Base-by-base conservation (phyloP, 495 filamentous ascomycete species). In the Penicillium cosmopolitanum region DNA sequence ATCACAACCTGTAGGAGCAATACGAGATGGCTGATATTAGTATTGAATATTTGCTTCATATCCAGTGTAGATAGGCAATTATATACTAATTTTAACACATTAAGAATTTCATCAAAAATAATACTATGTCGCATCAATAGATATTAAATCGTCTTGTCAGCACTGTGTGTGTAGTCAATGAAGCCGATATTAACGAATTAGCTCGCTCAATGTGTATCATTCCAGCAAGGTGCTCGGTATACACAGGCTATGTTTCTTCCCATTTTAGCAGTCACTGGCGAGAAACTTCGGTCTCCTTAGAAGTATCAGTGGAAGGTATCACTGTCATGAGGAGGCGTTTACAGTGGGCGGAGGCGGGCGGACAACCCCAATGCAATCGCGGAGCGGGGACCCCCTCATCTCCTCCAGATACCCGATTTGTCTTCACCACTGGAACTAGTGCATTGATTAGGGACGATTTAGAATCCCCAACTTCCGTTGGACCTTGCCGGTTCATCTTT, bases 391-490 rank as follows among this genome's bases (percentile, higher is more conserved):
- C 46, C 46, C 46, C 46, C 46, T 48, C 46, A 48, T 48, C 46
- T 48, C 46, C 46, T 48, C 46, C 46, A 48, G 10, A 10, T 48
- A 48, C 46, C 46, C 46, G 46, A 48, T 48, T 48, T 48, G 46
- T 48, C 21, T 48, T 38, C 5, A 38, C 15, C 8, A 44, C 42
- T 44, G 16, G n/a, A 19, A 16, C 42, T 44, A 44, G 42, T 44
- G 42, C 42, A 44, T 16, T 7, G 15, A 38, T n/a, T 13, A 5
- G 12, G 5, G 36, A 19, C 16, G 10, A 9, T 40, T n/a, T 40
- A 2, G 12, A n/a, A n/a, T 40, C 36, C 1, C 11, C 36, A n/a
- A 40, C 7, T 12, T 15, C 36, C 36, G 36, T 40, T 40, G 4
- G 36, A 13, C 1, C 2, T 40, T 15, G 36, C 12, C 7, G 15